Percentiles rank a stretch among this genome's conserved stretches.
Conservation (phyloP, 192 early-diverging fungal species). For the Tieghemiomyces parasiticus region DNA sequence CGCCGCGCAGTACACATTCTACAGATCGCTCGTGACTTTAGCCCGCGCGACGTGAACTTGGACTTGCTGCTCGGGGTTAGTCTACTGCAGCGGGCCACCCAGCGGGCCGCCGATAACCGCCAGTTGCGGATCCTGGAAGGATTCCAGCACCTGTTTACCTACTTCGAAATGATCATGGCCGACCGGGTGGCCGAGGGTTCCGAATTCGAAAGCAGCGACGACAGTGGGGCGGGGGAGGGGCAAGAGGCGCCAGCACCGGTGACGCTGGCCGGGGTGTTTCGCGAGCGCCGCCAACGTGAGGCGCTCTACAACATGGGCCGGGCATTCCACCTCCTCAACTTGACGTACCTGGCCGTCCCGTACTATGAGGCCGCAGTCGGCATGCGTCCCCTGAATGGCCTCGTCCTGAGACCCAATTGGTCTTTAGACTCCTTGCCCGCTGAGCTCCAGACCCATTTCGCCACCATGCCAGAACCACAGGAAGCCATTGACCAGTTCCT, state of each 20-base stretch:
- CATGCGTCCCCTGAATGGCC: constrained; percentile 28
- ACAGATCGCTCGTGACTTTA: not conserved
- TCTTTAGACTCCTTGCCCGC: not conserved
- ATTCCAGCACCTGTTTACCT: constrained; percentile 6
- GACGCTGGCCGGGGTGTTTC: not conserved
- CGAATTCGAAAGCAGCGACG: not conserved
- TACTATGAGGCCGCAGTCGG: constrained; percentile 68
- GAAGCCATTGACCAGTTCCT: constrained; percentile 25
- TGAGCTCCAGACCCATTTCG: too few species aligned
- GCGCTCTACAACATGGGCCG: constrained; percentile 66
- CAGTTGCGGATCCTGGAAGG: constrained; percentile 5
- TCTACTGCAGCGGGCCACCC: constrained; percentile 1
- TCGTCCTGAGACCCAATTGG: constrained; percentile 3
- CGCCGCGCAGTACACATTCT: not conserved
- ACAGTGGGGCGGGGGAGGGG: too few species aligned
- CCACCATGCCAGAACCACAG: not conserved
- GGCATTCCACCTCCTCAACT: constrained; percentile 80
- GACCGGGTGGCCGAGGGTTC: not conserved
- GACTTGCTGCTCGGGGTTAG: not conserved
- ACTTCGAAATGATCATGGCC: constrained; percentile 7
- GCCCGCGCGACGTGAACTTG: not conserved
- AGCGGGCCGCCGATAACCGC: constrained; percentile 2
- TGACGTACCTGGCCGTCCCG: constrained; percentile 65
- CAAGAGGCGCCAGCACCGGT: too few species aligned
- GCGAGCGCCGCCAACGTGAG: not conserved